phyloP scores from a whole-genome alignment of 2,329 filamentous ascomycete species.

The Colletotrichum liriopes region DNA sequence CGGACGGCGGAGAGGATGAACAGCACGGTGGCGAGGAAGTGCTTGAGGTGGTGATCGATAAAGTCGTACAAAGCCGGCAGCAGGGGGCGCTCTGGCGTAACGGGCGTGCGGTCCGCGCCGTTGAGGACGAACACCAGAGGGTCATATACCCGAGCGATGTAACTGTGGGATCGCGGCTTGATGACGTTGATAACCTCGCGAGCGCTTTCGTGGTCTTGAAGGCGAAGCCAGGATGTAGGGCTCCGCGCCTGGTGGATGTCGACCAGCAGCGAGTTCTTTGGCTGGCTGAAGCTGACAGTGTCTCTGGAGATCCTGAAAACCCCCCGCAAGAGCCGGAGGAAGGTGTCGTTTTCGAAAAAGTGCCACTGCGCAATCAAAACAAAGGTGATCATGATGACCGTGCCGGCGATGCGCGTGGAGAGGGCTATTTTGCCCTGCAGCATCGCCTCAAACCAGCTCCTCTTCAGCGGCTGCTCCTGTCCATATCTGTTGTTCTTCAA shows the following conservation, averaged over 20 bases:
- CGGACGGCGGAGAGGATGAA: conserved; percentile 76
- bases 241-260: conserved; percentile 82
- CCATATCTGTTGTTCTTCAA: conserved; percentile 56
- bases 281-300: conserved; percentile 45
- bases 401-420: conserved; percentile 82
- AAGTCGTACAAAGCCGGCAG: conserved; percentile 78
- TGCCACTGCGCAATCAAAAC: conserved; percentile 84
- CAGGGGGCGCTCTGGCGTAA: conserved; percentile 64
- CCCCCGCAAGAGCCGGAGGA: conserved; percentile 55
- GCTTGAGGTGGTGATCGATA: conserved; percentile 69
- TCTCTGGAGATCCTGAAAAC: conserved; percentile 52
- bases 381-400: conserved; percentile 80
- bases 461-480: conserved; percentile 51
- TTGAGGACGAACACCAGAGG: conserved; percentile 81
- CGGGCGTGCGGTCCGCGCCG: conserved; percentile 76
- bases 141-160: conserved; percentile 82
- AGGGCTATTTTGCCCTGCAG: conserved; percentile 76
- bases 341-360: conserved; percentile 76
- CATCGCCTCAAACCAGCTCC: conserved; percentile 74
- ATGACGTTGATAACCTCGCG: conserved; percentile 83
- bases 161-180: conserved; percentile 80
- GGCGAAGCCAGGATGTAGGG: conserved; percentile 82
- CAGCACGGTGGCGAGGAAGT: conserved; percentile 75
- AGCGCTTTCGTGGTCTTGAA: conserved; percentile 86
- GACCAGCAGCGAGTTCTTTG: conserved; percentile 62